phyloP scores from a whole-genome alignment of 106 monocot species.

The Dactylorhiza incarnata region DNA sequence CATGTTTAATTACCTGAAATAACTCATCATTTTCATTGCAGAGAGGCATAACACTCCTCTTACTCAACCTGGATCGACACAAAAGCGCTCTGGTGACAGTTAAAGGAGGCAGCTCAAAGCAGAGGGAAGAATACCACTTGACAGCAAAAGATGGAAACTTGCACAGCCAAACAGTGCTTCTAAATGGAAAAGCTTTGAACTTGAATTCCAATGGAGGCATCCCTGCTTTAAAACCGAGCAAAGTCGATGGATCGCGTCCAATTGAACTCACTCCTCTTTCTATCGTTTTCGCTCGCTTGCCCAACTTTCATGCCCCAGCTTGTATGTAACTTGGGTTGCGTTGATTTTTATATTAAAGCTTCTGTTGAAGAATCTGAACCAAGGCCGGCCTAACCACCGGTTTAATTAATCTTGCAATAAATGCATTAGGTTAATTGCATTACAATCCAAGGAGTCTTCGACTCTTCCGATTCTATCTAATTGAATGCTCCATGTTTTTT shows the following conservation, averaged over 20 bases:
- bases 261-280: no score
- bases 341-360: neutral
- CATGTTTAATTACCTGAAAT: neutral
- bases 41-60: conserved; percentile 72
- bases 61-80: conserved; percentile 72
- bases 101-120: conserved; percentile 1
- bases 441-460: no score
- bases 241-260: conserved; percentile 33
- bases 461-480: no score
- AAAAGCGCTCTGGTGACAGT: conserved; percentile 40
- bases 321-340: conserved; percentile 11
- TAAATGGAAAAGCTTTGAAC: conserved; percentile 54
- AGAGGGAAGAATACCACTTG: conserved; percentile 90
- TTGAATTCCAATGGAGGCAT: conserved; percentile 42
- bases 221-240: conserved; percentile 46
- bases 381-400: no score
- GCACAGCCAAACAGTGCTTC: conserved; percentile 77
- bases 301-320: conserved; percentile 51
- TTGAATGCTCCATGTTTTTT: no score
- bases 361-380: no score
- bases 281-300: conserved; percentile 78
- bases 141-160: conserved; percentile 63
- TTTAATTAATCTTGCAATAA: no score
- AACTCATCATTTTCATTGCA: conserved; percentile 17
- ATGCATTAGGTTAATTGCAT: no score